Base-by-base conservation (phyloP, 2,329 filamentous ascomycete species). In the Xylariaceae sp. region DNA sequence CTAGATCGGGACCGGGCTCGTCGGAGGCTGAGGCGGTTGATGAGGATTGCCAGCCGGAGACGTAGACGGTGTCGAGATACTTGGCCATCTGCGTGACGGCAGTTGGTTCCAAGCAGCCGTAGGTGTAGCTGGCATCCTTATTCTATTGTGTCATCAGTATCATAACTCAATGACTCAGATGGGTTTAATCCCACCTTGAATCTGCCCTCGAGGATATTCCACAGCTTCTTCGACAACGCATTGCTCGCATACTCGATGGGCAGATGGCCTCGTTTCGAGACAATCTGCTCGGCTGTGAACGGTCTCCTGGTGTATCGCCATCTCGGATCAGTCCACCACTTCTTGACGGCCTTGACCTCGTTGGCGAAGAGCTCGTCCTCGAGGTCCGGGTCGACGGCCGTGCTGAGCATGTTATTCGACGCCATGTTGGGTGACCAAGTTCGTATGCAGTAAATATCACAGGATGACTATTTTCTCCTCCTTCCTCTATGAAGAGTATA, bases 1-100 rank as follows among this genome's bases (percentile, higher is more conserved):
- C 94, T 76, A 99, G 84, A 87, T 99, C 94, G 53, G 94, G 94
- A 45, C 93, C 94, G 30, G 94, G 94, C 80, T 99, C 94, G 70
- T 99, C 92, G 5, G 92, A 93, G 1, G 92, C 85, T 2, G 93
- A 97, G 53, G 94, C 94, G 6, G 94, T 99, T 23, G 92, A 97
- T 1, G 93, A 97, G 65, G 90, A 96, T 78, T 99, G 94, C 94
- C 94, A 99, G 65, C 94, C 94, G 57, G 94, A 97, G 63, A 99
- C 94, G 75, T 99, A 99, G 73, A 99, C 90, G 39, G 94, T 99
- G 73, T 99, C 94, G 63, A 99, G 83, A 76, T 95, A 97, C 78
- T 97, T 96, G 70, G 93, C 93, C 94, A 99, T 99, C 76, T 99
- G 94, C 34, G 94, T 97, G 73, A 99, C 84, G 90, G 97, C 97